These are phyloP conservation scores for Senecio squalidus DNA, from an alignment of 140 eudicot genomes.

Conservation along the genomic window DNA sequence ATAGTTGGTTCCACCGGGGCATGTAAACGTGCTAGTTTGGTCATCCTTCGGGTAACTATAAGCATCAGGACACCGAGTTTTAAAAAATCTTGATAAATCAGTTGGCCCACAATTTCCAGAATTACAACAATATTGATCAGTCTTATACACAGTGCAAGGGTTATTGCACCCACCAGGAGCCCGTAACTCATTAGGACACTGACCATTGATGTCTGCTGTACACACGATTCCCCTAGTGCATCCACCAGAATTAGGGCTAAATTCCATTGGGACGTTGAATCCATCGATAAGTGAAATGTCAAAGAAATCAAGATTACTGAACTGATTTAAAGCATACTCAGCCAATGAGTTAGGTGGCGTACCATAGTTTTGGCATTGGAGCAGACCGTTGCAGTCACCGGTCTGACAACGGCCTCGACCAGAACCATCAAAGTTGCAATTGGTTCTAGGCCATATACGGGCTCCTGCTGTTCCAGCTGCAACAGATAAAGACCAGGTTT, in stretches of 20 bases:
- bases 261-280: slow-evolving; percentile 39
- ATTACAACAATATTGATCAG: slow-evolving; percentile 28
- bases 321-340: slow-evolving; percentile 30
- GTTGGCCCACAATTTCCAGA: slow-evolving; percentile 22
- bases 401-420: slow-evolving; percentile 39
- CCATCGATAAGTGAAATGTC: slow-evolving; percentile 52
- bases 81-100: slow-evolving; percentile 21
- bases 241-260: slow-evolving; percentile 24
- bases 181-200: slow-evolving; percentile 21
- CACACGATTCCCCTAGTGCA: slow-evolving; percentile 19
- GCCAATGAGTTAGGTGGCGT: slow-evolving; percentile 36
- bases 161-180: slow-evolving; percentile 39
- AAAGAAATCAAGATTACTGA: slow-evolving; percentile 22
- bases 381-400: slow-evolving; percentile 38
- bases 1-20: slow-evolving; percentile 39
- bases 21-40: slow-evolving; percentile 17
- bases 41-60: slow-evolving; percentile 40
- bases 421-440: slow-evolving; percentile 28
- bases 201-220: slow-evolving; percentile 18
- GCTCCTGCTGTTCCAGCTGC: slow-evolving; percentile 26
- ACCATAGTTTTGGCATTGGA: slow-evolving; percentile 29
- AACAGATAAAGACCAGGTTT: slow-evolving; percentile 30
- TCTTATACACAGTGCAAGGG: slow-evolving; percentile 32
- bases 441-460: slow-evolving; percentile 45
- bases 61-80: slow-evolving; percentile 23